phyloP scores from a whole-genome alignment of 257 asterid species.

The Plantago ovata region DNA sequence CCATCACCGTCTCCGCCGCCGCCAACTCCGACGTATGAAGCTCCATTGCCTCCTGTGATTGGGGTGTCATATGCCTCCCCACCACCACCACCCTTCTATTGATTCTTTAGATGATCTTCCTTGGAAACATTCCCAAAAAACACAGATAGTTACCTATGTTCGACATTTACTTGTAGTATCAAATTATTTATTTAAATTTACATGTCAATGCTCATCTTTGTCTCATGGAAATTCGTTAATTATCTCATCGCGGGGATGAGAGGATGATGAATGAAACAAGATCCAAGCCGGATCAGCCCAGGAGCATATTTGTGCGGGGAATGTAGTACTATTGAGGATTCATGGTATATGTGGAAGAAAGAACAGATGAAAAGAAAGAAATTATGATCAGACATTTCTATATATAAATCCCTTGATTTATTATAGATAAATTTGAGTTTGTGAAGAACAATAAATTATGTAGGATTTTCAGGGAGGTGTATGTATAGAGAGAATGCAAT shows the following conservation, averaged over 20 bases:
- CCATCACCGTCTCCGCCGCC: constrained; percentile 57
- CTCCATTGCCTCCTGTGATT: constrained; percentile 70
- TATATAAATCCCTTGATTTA: constrained; percentile 30
- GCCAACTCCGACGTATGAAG: constrained; percentile 71
- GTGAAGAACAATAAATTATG: constrained; percentile 42
- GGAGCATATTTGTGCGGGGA: constrained; percentile 28
- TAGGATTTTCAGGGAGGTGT: constrained; percentile 45
- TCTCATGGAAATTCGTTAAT: constrained; percentile 28
- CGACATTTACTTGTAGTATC: constrained; percentile 26
- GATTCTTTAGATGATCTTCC: constrained; percentile 59
- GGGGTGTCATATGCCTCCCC: constrained; percentile 86
- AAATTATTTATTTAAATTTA: constrained; percentile 31
- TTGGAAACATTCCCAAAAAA: constrained; percentile 36
- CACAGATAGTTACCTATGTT: constrained; percentile 30
- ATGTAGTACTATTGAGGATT: constrained; percentile 32
- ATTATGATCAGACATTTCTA: constrained; percentile 30
- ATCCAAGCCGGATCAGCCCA: constrained; percentile 21
- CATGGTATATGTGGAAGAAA: constrained; percentile 27
- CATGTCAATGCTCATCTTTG: constrained; percentile 26
- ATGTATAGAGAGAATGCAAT: constrained; percentile 48
- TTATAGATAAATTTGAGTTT: constrained; percentile 37
- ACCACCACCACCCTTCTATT: constrained; percentile 89
- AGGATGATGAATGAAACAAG: constrained; percentile 24
- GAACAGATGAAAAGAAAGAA: constrained; percentile 25
- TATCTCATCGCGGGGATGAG: constrained; percentile 37